Evolutionary conservation across 208 protist genomes (phyloP).

Genomic region (Leptomonas seymouri): DNA sequence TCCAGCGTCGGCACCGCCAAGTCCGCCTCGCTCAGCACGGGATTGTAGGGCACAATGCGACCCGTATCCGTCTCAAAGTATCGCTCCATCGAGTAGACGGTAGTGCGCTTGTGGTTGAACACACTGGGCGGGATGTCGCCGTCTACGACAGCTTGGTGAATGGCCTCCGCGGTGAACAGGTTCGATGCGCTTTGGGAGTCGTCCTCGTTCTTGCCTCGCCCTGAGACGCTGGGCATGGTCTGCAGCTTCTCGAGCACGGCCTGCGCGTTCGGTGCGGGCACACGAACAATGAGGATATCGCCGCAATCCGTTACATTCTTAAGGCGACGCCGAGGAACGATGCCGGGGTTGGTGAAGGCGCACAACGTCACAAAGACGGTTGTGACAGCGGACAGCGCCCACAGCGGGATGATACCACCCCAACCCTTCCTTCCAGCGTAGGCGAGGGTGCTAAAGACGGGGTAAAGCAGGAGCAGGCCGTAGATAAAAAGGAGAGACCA

Average conservation of each 20-base stretch:
- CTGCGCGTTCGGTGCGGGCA: conserved; percentile 52
- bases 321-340: conserved; percentile 38
- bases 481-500: conserved; percentile 33
- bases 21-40: conserved; percentile 31
- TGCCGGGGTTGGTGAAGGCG: conserved; percentile 53
- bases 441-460: conserved; percentile 34
- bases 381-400: conserved; percentile 29
- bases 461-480: conserved; percentile 26
- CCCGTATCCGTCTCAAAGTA: conserved; percentile 48
- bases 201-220: neutral
- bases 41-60: conserved; percentile 34
- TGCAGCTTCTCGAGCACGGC: conserved; percentile 36
- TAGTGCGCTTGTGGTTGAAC: conserved; percentile 36
- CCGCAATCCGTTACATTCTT: conserved; percentile 36
- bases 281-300: conserved; percentile 41
- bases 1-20: conserved; percentile 40
- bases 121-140: conserved; percentile 29
- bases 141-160: conserved; percentile 25
- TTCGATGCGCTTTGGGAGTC: neutral
- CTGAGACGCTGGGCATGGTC: conserved; percentile 3
- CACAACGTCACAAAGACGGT: conserved; percentile 37
- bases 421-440: conserved; percentile 27
- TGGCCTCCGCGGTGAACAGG: conserved; percentile 12
- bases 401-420: conserved; percentile 33
- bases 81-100: conserved; percentile 33